These are phyloP conservation scores for Ganoderma lingzhi DNA, from an alignment of 1,284 basidiomycete genomes.

Conservation along the genomic window DNA sequence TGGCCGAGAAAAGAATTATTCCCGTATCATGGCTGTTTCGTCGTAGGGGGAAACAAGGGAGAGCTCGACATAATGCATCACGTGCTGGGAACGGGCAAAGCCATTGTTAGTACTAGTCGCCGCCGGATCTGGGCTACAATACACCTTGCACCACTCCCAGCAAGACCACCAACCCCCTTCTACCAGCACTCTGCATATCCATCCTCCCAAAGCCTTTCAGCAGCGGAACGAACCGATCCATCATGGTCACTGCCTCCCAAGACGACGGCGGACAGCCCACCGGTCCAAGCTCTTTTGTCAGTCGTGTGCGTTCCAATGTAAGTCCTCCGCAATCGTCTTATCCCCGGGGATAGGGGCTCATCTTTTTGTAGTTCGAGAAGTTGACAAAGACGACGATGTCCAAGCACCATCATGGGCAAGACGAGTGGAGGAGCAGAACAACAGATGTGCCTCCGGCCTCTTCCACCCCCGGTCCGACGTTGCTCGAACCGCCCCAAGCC, in stretches of 20 bases:
- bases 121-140: not conserved
- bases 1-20: not conserved
- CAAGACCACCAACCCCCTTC: not conserved
- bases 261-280: not conserved
- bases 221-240: not conserved
- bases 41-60: not conserved
- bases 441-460: not conserved
- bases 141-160: not conserved
- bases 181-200: not conserved
- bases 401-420: not conserved
- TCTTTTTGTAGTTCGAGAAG: not conserved
- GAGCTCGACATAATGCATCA: not conserved
- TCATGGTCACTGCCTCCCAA: not conserved
- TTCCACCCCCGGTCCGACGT: not conserved
- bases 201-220: not conserved
- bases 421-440: not conserved
- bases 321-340: not conserved
- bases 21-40: not conserved
- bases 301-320: not conserved
- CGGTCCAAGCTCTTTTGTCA: not conserved
- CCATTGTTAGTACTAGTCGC: not conserved
- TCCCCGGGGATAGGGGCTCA: not conserved
- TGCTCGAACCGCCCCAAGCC: not conserved
- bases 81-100: slow-evolving; percentile 1
- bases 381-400: not conserved